A percentile compares a stretch with the other conserved stretches of the same genome.
These are phyloP conservation scores for Leonotis leonurus DNA, from an alignment of 257 asterid species.

Conservation along the genomic window DNA sequence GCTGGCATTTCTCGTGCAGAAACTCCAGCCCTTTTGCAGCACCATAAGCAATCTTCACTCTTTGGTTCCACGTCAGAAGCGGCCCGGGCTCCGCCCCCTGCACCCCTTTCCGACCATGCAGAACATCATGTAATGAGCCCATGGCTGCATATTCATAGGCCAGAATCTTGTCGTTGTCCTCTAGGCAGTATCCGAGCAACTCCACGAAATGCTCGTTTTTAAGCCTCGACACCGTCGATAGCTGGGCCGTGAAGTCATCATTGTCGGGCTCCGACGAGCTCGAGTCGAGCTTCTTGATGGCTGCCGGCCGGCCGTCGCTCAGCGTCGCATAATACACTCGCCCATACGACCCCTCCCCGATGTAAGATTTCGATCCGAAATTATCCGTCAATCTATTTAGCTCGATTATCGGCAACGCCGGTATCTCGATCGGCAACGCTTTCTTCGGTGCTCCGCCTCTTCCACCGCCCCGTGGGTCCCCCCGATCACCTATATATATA, in stretches of 20 bases:
- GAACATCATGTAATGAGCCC: conserved; percentile 83
- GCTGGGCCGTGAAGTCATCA: conserved; percentile 67
- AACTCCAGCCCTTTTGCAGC: conserved; percentile 89
- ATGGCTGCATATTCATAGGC: conserved; percentile 65
- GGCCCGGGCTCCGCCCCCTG: conserved; percentile 97
- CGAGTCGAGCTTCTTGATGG: conserved; percentile 71
- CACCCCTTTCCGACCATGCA: conserved; percentile 90
- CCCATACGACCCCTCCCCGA: conserved; percentile 85
- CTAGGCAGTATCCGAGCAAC: conserved; percentile 75
- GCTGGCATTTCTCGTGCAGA: conserved; percentile 87
- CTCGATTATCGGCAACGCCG: conserved; percentile 50
- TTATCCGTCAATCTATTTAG: conserved; percentile 48
- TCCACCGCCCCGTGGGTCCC: conserved; percentile 65
- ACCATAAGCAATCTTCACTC: conserved; percentile 84
- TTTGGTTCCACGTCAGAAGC: conserved; percentile 66
- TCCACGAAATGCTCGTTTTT: conserved; percentile 62
- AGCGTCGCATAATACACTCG: conserved; percentile 53
- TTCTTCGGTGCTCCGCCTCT: conserved; percentile 66
- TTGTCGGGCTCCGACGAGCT: conserved; percentile 45
- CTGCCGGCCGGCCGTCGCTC: conserved; percentile 45
- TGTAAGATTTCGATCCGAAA: conserved; percentile 52
- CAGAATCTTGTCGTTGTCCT: conserved; percentile 51
- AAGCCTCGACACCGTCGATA: conserved; percentile 76
- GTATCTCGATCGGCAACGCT: conserved; percentile 71
- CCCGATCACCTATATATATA: conserved; percentile 44